Conservation (phyloP, 306 rosid genomes). For the Amphicarpaea edgeworthii region DNA sequence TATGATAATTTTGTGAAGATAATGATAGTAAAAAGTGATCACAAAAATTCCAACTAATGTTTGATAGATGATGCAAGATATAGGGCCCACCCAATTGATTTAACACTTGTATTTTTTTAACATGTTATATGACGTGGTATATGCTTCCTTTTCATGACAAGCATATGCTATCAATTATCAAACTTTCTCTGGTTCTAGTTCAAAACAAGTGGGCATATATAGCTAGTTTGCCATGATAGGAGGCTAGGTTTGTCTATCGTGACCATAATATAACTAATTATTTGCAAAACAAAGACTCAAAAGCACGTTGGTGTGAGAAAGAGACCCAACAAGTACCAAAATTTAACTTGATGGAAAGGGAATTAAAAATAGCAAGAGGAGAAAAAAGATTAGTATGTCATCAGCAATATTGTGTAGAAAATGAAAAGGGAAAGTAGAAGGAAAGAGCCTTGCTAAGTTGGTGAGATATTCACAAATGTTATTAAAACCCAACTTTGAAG, state of each 20-base stretch:
- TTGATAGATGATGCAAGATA: neutral
- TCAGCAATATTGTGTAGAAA: neutral
- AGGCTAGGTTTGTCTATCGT: conserved; percentile 22
- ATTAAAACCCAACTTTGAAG: conserved; percentile 42
- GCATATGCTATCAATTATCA: neutral
- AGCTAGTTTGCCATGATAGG: neutral
- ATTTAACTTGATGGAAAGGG: conserved; percentile 5
- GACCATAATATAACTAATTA: neutral
- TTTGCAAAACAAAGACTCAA: conserved; percentile 17
- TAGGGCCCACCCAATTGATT: neutral
- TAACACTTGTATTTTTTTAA: neutral
- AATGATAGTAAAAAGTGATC: neutral
- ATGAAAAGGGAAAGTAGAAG: conserved; percentile 35
- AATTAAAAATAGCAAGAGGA: neutral
- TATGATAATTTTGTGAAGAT: neutral
- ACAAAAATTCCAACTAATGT: neutral
- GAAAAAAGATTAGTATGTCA: neutral
- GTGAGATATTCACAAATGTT: conserved; percentile 29
- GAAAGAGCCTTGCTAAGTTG: conserved; percentile 35
- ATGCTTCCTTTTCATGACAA: conserved; percentile 1
- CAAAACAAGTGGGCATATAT: conserved; percentile 44
- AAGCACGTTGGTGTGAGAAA: conserved; percentile 22
- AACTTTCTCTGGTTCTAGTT: neutral
- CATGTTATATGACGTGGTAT: neutral
- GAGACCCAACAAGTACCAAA: neutral